Base-by-base conservation (phyloP, 2,329 filamentous ascomycete species). In the Emmonsia crescens region DNA sequence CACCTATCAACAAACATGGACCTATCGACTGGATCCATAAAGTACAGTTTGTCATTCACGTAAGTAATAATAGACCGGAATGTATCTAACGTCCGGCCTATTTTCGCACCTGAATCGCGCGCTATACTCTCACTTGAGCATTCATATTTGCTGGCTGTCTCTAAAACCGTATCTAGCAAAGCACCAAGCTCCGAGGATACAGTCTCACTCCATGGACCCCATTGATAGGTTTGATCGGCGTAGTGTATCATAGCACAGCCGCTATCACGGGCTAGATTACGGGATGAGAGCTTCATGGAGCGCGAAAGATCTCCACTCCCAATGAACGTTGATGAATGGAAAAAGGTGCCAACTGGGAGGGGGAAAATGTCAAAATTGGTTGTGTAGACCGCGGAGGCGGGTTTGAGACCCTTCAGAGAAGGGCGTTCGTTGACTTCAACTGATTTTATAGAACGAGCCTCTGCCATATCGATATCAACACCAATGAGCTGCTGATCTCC, bases 121-220 rank as follows among this genome's bases (percentile, higher is more conserved):
- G 59, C 54, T 5, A 44, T 29, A 31, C 61, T 62, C 16, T 51
- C 59, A 57, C 62, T 63, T 1, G 40, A 24, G 40, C 57, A 19
- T 9, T 62, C 38, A n/a, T 62, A 27, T 21, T 38, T 38, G 46
- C 55, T 44, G 8, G 12, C 27, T 27, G 33, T 27, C 27, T 57
- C 27, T 29, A 44, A 36, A 29, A 79, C 71, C 10, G 63, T 61
- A 12, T 70, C 63, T 49, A 79, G 74, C 1, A 76, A 70, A 27
- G 66, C 62, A 5, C 71, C 72, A 27, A 83, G 62, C 49, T 79
- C 75, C 1, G 79, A 78, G 36, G 77, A 80, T 1, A 83, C 78
- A 14, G 77, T 75, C 57, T 85, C 83, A 59, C 78, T 80, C 83
- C 83, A 86, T 3, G 77, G 68, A 31, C 78, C 76, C 78, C 82